These are phyloP conservation scores for Nothopassalora personata DNA, from an alignment of 2,329 filamentous ascomycete genomes.

Conservation along the genomic window DNA sequence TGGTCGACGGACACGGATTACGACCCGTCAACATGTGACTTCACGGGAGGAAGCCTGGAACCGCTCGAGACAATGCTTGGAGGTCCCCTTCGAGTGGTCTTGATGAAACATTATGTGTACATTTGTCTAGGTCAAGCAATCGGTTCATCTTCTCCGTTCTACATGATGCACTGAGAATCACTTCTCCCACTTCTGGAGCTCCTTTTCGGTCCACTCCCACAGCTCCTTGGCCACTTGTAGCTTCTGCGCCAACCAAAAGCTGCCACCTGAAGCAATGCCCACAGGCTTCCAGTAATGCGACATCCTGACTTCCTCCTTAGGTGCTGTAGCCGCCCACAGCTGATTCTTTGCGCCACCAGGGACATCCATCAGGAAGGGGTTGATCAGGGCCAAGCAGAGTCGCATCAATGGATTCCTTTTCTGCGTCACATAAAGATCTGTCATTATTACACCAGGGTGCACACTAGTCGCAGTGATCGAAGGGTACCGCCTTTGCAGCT, in stretches of 20 bases:
- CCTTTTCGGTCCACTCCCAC: conserved; percentile 38
- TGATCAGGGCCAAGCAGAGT: conserved; percentile 12
- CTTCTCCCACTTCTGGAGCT: conserved; percentile 14
- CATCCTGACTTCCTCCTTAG: conserved; percentile 16
- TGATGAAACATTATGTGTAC: too few species aligned
- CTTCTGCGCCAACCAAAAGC: conserved; percentile 22
- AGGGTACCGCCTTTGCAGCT: conserved; percentile 53
- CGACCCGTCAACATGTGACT: too few species aligned
- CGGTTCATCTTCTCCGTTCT: too few species aligned
- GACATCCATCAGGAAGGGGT: conserved; percentile 14
- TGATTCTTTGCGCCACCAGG: conserved; percentile 24
- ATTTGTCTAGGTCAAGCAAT: neutral
- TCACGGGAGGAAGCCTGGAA: too few species aligned
- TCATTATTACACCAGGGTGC: conserved; percentile 61
- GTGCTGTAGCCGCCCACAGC: conserved; percentile 26
- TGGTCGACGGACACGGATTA: too few species aligned
- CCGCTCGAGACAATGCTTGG: too few species aligned
- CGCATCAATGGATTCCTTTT: conserved; percentile 9
- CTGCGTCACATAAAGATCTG: conserved; percentile 42
- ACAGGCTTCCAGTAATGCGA: conserved; percentile 25
- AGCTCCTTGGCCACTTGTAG: conserved; percentile 29
- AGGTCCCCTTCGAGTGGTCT: too few species aligned
- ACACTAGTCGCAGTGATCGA: conserved; percentile 58
- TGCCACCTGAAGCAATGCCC: conserved; percentile 16
- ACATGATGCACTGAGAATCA: too few species aligned